A percentile compares a stretch with the other conserved stretches of the same genome.
Evolutionary conservation across 1,284 basidiomycete species (phyloP).

Genomic region (Leccinum fuscescens): DNA sequence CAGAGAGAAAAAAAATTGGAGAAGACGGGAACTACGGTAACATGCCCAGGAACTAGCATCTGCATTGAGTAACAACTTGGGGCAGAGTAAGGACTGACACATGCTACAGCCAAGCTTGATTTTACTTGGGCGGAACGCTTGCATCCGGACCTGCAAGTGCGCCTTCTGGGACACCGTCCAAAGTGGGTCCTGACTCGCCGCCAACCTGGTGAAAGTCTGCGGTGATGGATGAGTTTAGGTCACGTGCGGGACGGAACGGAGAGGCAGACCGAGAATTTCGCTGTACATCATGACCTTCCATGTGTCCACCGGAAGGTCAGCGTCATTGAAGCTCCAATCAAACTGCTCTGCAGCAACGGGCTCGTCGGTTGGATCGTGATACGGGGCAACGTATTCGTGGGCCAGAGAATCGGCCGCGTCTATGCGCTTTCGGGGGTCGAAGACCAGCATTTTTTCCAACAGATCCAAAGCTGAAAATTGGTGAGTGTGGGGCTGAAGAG

Average conservation of each 20-base stretch:
- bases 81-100: slow-evolving; percentile 12
- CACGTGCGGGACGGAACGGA: background rate
- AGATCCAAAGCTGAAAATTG: slow-evolving; percentile 78
- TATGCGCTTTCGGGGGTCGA: slow-evolving; percentile 96
- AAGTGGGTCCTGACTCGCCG: slow-evolving; percentile 45
- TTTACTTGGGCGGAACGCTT: background rate
- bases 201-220: slow-evolving; percentile 77
- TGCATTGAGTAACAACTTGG: background rate
- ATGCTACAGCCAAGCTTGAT: slow-evolving; percentile 7
- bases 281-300: slow-evolving; percentile 99
- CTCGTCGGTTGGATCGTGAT: slow-evolving; percentile 98
- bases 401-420: slow-evolving; percentile 88
- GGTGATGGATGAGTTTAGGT: slow-evolving; percentile 9
- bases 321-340: slow-evolving; percentile 99
- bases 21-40: slow-evolving; percentile 12
- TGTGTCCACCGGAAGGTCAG: slow-evolving; percentile 97
- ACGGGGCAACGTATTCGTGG: slow-evolving; percentile 95
- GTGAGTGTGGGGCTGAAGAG: slow-evolving; percentile 8
- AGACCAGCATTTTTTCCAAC: slow-evolving; percentile 98
- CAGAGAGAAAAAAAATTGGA: background rate
- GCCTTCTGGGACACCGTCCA: slow-evolving; percentile 53
- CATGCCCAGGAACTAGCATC: slow-evolving; percentile 13
- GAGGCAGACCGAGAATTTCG: slow-evolving; percentile 81
- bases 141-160: slow-evolving; percentile 61
- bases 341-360: slow-evolving; percentile 93